Conservation (phyloP, 1,139 yeast species). For the Nakaseomyces sp. region DNA sequence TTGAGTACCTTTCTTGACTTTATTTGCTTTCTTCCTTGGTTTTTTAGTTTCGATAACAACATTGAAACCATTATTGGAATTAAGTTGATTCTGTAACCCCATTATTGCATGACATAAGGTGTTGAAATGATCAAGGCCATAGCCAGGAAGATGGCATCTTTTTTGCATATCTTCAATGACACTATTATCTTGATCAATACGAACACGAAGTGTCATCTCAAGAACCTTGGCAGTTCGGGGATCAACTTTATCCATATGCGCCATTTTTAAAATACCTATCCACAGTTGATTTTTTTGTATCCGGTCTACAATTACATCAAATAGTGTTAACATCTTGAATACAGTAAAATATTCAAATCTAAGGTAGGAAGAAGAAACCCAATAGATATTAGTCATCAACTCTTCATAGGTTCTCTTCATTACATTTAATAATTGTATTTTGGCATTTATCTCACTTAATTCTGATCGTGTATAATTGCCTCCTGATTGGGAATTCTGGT, state of each 20-base stretch:
- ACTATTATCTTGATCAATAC: conserved; percentile 12
- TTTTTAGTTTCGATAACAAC: neutral
- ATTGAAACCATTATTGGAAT: neutral
- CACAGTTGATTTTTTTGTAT: conserved; percentile 23
- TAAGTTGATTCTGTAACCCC: neutral
- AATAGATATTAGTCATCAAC: conserved; percentile 18
- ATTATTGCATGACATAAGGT: conserved; percentile 12
- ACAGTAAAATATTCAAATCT: conserved; percentile 28
- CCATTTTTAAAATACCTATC: conserved; percentile 17
- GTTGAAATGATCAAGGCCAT: conserved; percentile 10
- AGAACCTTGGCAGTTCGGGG: conserved; percentile 16
- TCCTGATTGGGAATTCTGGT: conserved; percentile 7
- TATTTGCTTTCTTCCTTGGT: neutral
- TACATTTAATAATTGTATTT: conserved; percentile 15
- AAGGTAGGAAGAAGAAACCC: conserved; percentile 19
- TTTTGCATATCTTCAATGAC: conserved; percentile 14
- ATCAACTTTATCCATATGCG: conserved; percentile 12
- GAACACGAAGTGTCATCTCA: conserved; percentile 17
- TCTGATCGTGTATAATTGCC: conserved; percentile 5
- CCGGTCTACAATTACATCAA: conserved; percentile 25
- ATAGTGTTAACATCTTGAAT: conserved; percentile 27
- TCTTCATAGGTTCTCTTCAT: conserved; percentile 19
- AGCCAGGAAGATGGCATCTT: conserved; percentile 12
- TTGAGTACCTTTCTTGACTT: neutral
- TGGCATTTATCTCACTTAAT: conserved; percentile 10